Base-by-base conservation (phyloP, 1,284 basidiomycete genomes). In the Marasmius oreades region DNA sequence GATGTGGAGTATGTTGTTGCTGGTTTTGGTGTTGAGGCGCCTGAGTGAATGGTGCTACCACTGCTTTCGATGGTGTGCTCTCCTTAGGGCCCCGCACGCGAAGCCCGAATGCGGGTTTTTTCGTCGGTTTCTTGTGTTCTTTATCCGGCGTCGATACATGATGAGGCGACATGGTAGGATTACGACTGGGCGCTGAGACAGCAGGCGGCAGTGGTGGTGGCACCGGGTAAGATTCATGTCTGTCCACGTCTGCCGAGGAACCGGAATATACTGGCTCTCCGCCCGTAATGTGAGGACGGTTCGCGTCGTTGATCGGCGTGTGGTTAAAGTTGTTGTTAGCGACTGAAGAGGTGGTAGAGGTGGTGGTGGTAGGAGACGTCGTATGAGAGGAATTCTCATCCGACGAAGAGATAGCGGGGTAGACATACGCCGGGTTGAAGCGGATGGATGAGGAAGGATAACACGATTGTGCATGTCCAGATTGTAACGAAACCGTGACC, bases 381-480 rank as follows among this genome's bases (percentile, higher is more conserved):
- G 45, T 37, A 33, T n/a, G 11, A 20, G n/a, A n/a, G 45, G 23
- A 44, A 24, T 28, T 12, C n/a, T 37, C 20, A 34, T 26, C 37
- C 23, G 39, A 42, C 16, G 39, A 14, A 12, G 48, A 37, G 16
- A 59, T 53, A 8, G 51, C 50, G 12, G 57, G 57, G 53, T 59
- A 59, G 4, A 59, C 57, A 44, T 59, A 59, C 12, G 54, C 57
- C 33, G 54, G 51, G 18, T 8, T 23, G 6, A 33, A 23, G 18
- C 46, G 11, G 57, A 14, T 8, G 33, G 16, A 16, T 43, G 57
- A n/a, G 42, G 26, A 42, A 18, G 33, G 11, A 22, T 24, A 7
- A 12, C 36, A 23, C 23, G 42, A 24, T 8, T 23, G 11, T 10
- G 37, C 14, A 16, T 12, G 5, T 45, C 26, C 42, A 26, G 28